Base-by-base conservation (phyloP, 305 asterid species). In the Fraxinus albicans region DNA sequence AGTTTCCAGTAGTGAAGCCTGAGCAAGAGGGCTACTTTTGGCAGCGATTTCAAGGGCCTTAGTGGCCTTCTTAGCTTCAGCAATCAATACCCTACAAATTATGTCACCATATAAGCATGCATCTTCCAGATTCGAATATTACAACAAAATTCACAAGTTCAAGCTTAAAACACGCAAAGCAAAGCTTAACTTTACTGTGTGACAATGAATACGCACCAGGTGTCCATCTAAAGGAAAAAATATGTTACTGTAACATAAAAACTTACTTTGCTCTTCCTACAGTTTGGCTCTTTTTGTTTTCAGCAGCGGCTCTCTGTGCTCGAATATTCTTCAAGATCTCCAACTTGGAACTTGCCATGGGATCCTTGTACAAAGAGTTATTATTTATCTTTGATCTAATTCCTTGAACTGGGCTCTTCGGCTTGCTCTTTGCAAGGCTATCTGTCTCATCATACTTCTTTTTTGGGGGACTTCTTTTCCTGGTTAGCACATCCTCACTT, bases 11-110 rank as follows among this genome's bases (percentile, higher is more conserved):
- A 96, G 91, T 1, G 98, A 92, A 1, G 94, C 93, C 25, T 85
- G 88, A 78, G 94, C 98, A 15, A 88, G 77, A 79, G 92, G 90
- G 86, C 90, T 93, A 55, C 84, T 90, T 87, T 84, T 82, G 70
- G 97, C 97, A 76, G 97, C 91, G 75, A 74, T 78, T 87, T 93
- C 98, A 23, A 96, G 97, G 35, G 94, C 92, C 82, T 88, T 86
- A 4, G 96, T 97, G 27, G 98, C 99, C 79, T 92, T 94, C 91
- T 92, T 97, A 80, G 99, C 98, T 90, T 93, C 98, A 73, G 94
- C 93, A 77, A 94, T 96, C 93, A 96, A 86, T 80, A 85, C 82
- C 91, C 99, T 94, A 92, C 77, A 77, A 85, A 58, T 70, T 19
- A 77, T 76, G 50, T 75, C 27, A 67, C 35, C 36, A 67, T 67